Percentiles rank a stretch among this genome's conserved stretches.
These are phyloP conservation scores for Trichomonascaceae sp. DNA, from an alignment of 1,139 yeast genomes.

Conservation along the genomic window DNA sequence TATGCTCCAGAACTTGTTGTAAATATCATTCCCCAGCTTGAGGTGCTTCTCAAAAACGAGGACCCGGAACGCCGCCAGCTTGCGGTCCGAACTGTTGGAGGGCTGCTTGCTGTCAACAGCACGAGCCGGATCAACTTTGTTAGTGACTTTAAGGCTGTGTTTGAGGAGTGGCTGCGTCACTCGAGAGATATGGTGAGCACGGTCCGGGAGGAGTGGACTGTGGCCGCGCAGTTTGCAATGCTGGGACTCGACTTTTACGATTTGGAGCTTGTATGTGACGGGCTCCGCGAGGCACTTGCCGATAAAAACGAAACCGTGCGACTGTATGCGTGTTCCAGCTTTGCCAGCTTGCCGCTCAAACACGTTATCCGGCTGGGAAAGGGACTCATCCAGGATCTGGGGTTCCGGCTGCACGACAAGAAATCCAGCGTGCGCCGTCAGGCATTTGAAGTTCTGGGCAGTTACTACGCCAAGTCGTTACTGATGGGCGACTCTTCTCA, in stretches of 20 bases:
- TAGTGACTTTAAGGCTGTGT: constrained; percentile 45
- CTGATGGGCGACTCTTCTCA: too few relatives aligned
- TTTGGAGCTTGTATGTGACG: not conserved
- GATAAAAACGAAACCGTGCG: constrained; percentile 73
- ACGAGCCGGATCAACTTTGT: constrained; percentile 45
- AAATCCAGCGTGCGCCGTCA: constrained; percentile 50
- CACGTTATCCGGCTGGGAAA: not conserved
- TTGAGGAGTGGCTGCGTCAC: constrained; percentile 63
- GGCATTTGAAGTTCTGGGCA: constrained; percentile 45
- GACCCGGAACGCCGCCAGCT: constrained; percentile 47
- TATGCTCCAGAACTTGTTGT: constrained; percentile 61
- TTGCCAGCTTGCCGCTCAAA: constrained; percentile 13
- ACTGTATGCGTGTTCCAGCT: constrained; percentile 40
- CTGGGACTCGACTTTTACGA: not conserved
- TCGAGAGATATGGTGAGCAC: constrained; percentile 52
- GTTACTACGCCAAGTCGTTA: too few relatives aligned
- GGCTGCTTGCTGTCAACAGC: constrained; percentile 37
- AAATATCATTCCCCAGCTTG: constrained; percentile 67
- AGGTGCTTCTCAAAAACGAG: constrained; percentile 63
- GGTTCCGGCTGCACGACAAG: constrained; percentile 47
- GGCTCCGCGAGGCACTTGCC: constrained; percentile 39
- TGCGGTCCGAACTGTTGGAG: constrained; percentile 66
- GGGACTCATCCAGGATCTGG: constrained; percentile 17
- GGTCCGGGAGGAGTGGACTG: constrained; percentile 63
- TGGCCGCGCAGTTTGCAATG: constrained; percentile 29